A percentile compares a stretch with the other conserved stretches of the same genome.
Evolutionary conservation across 192 early-diverging fungal species (phyloP).

Genomic region (Podila epigama): DNA sequence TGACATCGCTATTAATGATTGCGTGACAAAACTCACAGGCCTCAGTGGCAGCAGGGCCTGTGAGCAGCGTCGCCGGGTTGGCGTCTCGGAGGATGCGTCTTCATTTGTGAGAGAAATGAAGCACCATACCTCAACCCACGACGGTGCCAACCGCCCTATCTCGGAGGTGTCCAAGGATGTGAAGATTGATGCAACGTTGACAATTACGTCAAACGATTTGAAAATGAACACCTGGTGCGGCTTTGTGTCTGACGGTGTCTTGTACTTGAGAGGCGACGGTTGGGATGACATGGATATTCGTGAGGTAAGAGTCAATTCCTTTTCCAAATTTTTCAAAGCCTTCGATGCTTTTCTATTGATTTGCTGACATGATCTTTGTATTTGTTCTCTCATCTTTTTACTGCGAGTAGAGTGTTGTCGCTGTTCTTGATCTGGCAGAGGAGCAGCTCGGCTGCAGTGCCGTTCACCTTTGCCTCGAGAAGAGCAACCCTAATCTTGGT

Average conservation of each 20-base stretch:
- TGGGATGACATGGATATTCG: constrained; percentile 50
- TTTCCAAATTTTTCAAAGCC: neutral
- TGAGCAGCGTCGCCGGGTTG: constrained; percentile 32
- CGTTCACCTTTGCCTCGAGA: constrained; percentile 40
- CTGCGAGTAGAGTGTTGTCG: constrained; percentile 35
- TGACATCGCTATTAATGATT: constrained; percentile 44
- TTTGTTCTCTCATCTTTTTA: neutral
- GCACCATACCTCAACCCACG: constrained; percentile 6
- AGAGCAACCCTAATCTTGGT: constrained; percentile 40
- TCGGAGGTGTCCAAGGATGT: constrained; percentile 15
- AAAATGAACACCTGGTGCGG: constrained; percentile 45
- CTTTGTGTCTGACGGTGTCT: constrained; percentile 24
- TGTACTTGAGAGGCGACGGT: constrained; percentile 36
- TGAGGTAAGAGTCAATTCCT: constrained; percentile 8
- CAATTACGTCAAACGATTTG: constrained; percentile 37
- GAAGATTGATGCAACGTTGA: constrained; percentile 38
- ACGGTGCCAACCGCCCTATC: constrained; percentile 26
- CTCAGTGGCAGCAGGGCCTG: constrained; percentile 40
- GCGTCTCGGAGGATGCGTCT: constrained; percentile 31
- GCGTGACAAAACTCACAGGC: constrained; percentile 29
- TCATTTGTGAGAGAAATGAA: constrained; percentile 50
- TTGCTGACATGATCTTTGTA: neutral
- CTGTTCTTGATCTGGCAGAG: constrained; percentile 45
- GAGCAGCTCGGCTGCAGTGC: constrained; percentile 35
- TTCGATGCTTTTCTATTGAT: neutral